Evolutionary conservation across 495 filamentous ascomycete genomes (phyloP), one percentile per base, ranked within the genome.

Genomic region (Glutinoglossum americanum): DNA sequence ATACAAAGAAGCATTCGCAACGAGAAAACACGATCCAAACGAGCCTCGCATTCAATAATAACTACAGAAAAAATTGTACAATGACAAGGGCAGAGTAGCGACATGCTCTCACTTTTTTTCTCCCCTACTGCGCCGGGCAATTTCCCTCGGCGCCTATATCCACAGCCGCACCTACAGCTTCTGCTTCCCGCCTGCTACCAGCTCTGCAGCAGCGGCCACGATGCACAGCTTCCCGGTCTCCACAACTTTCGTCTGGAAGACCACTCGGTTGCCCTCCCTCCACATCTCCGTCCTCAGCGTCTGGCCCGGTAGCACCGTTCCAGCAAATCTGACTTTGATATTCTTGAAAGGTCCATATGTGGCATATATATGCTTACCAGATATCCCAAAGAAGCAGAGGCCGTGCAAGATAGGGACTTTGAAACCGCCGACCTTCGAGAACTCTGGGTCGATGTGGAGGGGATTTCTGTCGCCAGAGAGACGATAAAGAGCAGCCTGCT

Each of bases 221-320:
- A 98, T 95, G 60, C 84, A 86, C 61, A 89, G 71, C 76, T 95
- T 97, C 49, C 92, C 93, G 54, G 92, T 98, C 77, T 98, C 92
- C 65, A 89, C 86, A 45, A 98, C 92, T 66, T 79, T 90, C 21
- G 81, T 80, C 78, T 97, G 89, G 76, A 98, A 98, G 51, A 95
- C 70, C 27, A 98, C 82, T 65, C 78, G 83, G 60, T 77, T 78
- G n/a, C 81, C 84, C 66, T 90, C 88, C 77, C 88, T 94, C 92
- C 92, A 98, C 87, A 94, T 94, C 80, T 97, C 92, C 32, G 89
- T 97, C 64, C 81, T 78, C 37, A 98, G 78, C 55, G 87, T 97
- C 79, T 98, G 87, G 6, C 92, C 93, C 0, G 92, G 93, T 26
- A 90, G 63, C 1, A 98, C 92, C 13, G 87, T 83, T 44, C 92